phyloP scores from a whole-genome alignment of 257 asterid genomes.

The Apocynum venetum region DNA sequence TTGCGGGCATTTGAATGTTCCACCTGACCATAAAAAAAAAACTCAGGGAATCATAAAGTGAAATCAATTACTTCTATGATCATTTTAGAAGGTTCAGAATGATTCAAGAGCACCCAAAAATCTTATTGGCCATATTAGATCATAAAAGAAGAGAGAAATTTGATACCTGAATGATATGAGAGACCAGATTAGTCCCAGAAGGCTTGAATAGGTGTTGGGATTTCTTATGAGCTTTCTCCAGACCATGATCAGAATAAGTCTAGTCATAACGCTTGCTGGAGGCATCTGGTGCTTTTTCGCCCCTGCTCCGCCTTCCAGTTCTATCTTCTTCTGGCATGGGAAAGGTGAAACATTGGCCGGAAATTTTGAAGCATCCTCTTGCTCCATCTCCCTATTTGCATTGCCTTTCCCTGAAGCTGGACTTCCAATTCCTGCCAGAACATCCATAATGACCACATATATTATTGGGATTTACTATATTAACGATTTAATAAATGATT shows the following conservation, averaged over 20 bases:
- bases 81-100: too few species aligned
- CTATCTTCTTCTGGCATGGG: constrained; percentile 53
- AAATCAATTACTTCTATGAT: not conserved
- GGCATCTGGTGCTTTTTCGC: constrained; percentile 78
- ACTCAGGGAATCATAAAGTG: not conserved
- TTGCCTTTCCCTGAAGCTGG: constrained; percentile 39
- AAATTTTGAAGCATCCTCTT: constrained; percentile 46
- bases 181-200: constrained; percentile 83
- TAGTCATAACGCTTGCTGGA: constrained; percentile 90
- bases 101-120: too few species aligned
- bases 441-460: not conserved
- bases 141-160: too few species aligned
- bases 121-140: too few species aligned
- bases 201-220: constrained; percentile 91
- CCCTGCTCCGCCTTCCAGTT: constrained; percentile 41
- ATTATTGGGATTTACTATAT: too few species aligned
- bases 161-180: constrained; percentile 70
- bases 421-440: constrained; percentile 40
- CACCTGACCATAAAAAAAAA: constrained; percentile 37
- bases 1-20: constrained; percentile 85
- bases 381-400: constrained; percentile 58
- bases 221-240: constrained; percentile 94
- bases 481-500: not conserved
- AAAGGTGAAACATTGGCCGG: constrained; percentile 49
- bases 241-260: constrained; percentile 87